Evolutionary conservation across 495 filamentous ascomycete species (phyloP).

Genomic region (Talaromyces wortmannii): DNA sequence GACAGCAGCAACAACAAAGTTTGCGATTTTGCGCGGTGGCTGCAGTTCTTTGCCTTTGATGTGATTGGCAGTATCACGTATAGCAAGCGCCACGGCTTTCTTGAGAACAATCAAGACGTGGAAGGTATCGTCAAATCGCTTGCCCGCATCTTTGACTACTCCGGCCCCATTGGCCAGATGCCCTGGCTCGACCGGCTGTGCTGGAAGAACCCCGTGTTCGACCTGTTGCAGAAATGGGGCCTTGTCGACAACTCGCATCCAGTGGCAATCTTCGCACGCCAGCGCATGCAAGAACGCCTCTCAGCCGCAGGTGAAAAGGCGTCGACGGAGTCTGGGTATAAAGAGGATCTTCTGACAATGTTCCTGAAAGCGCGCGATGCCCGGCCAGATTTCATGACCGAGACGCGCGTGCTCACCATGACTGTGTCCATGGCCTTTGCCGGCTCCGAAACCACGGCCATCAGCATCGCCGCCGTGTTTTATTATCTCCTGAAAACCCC

Average conservation of each 20-base stretch:
- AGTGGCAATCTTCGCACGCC: slow-evolving; percentile 52
- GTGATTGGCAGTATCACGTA: slow-evolving; percentile 62
- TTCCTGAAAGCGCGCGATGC: slow-evolving; percentile 39
- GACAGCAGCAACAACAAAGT: slow-evolving; percentile 4
- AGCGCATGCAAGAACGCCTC: slow-evolving; percentile 41
- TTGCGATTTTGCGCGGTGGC: slow-evolving; percentile 66
- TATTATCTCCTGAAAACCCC: slow-evolving; percentile 58
- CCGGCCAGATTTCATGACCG: slow-evolving; percentile 57
- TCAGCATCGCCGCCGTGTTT: slow-evolving; percentile 54
- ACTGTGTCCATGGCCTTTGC: slow-evolving; percentile 50
- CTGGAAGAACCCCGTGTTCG: slow-evolving; percentile 32
- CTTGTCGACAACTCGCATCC: slow-evolving; percentile 25
- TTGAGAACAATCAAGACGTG: slow-evolving; percentile 50
- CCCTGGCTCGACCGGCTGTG: slow-evolving; percentile 30
- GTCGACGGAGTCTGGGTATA: slow-evolving; percentile 19
- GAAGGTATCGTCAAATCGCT: slow-evolving; percentile 41
- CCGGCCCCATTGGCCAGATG: slow-evolving; percentile 33
- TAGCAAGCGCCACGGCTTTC: slow-evolving; percentile 56
- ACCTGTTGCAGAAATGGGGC: slow-evolving; percentile 23
- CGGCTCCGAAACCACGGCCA: slow-evolving; percentile 61
- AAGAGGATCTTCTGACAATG: slow-evolving; percentile 37
- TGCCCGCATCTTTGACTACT: slow-evolving; percentile 35
- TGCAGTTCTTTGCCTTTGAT: slow-evolving; percentile 77
- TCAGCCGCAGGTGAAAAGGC: slow-evolving; percentile 6
- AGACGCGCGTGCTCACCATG: slow-evolving; percentile 57